Evolutionary conservation across 2,329 filamentous ascomycete species (phyloP), one percentile per base, ranked within the genome.

Genomic region (Pseudogymnoascus sp.): DNA sequence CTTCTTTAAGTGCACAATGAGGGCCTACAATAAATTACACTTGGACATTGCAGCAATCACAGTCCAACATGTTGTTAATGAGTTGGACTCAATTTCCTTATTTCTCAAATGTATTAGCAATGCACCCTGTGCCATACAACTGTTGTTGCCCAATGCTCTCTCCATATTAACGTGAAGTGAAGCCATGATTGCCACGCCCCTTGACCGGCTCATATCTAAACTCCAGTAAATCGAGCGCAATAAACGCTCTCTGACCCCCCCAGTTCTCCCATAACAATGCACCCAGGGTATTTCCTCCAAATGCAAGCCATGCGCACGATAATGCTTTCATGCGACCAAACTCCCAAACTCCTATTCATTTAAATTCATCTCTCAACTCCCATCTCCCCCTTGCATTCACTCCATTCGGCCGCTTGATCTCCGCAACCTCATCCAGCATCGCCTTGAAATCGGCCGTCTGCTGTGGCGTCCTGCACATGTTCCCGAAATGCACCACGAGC

Each of bases 401-500:
- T 62, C 68, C 70, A 19, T 56, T 56, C 14, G 68, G 81, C 8
- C 75, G 74, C 72, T 84, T 81, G 73, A 96, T 75, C 62, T 79
- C 83, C 0, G 93, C 93, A 70, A 96, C 88, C 65, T 81, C 81
- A 69, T 89, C 86, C 62, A 97, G 77, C 69, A 91, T 91, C 69
- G 84, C 81, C 76, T 92, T 93, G 73, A 97, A 97, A 73, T 92
- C 88, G 16, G 85, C 83, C 61, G 87, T 88, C 65, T 90, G 83
- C 65, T 85, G 82, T 26, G 81, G 76, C 47, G 85, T 89, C 21
- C 82, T 83, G 72, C 91, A 96, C 70, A 86, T 89, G 13, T 85
- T 84, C 74, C 93, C 91, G 75, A 97, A 97, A 71, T 96, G 91
- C 70, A 96, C 90, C 24, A 96, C 89, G 50, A 97, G 76, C 80